Evolutionary conservation across 495 filamentous ascomycete genomes (phyloP), one percentile per base, ranked within the genome.

Genomic region (Baudoinia panamericana): DNA sequence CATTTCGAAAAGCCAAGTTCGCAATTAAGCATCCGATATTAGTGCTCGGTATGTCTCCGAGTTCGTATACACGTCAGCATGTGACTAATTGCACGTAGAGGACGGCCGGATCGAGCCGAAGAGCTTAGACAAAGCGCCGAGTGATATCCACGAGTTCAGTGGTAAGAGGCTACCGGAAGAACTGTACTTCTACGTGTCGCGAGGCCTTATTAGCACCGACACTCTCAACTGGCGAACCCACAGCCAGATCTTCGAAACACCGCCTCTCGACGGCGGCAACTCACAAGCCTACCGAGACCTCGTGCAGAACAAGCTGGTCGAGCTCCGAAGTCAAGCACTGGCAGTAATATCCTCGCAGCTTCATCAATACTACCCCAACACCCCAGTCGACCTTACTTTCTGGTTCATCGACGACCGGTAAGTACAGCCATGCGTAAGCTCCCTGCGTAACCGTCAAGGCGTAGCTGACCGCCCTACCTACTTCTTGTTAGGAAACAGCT

Each of bases 381-480:
- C 80, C 49, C 71, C 76, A 10, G 77, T 96, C 49, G 67, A 64
- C 19, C 73, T 88, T 41, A 73, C 70, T 39, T 80, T 80, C 26
- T 99, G 88, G 90, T 95, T 85, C 56, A 80, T 86, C 45, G 70
- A 78, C 19, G 72, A 70, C n/a, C n/a, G n/a, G n/a, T n/a, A n/a
- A n/a, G n/a, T n/a, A n/a, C n/a, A n/a, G n/a, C n/a, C n/a, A n/a
- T n/a, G n/a, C n/a, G n/a, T n/a, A n/a, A n/a, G n/a, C n/a, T n/a
- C n/a, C n/a, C n/a, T n/a, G n/a, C n/a, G n/a, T n/a, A n/a, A n/a
- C n/a, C n/a, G n/a, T n/a, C n/a, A n/a, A n/a, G n/a, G n/a, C n/a
- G n/a, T n/a, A n/a, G n/a, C n/a, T n/a, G n/a, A n/a, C n/a, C n/a
- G n/a, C n/a, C n/a, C n/a, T n/a, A n/a, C n/a, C n/a, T n/a, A n/a